Evolutionary conservation across 2,329 filamentous ascomycete species (phyloP).

Genomic region (Epichloe bromicola): DNA sequence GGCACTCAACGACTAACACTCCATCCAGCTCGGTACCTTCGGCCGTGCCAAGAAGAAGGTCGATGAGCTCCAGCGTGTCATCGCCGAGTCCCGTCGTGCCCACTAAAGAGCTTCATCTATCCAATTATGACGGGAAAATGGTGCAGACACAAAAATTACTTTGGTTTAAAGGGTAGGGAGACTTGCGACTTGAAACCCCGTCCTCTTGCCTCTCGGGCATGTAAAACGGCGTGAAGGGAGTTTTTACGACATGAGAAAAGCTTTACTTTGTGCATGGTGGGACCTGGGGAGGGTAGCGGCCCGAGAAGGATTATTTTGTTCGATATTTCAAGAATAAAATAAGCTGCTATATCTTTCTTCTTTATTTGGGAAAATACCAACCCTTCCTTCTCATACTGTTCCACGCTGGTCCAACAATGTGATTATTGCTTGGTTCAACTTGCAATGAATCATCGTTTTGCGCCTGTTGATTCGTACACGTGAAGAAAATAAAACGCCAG

Average conservation of each 20-base stretch:
- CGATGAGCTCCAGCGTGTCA: constrained; percentile 95
- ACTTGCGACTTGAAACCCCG: background rate
- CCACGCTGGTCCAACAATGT: too few species aligned
- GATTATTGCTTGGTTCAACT: too few species aligned
- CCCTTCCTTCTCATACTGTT: background rate
- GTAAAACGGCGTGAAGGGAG: constrained; percentile 1
- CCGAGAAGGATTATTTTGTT: constrained; percentile 3
- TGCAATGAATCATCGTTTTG: background rate
- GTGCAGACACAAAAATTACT: background rate
- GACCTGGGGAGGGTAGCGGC: background rate
- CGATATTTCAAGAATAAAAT: background rate
- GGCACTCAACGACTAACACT: constrained; percentile 12
- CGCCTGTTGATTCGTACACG: background rate
- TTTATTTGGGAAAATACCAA: background rate
- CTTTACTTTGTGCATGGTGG: background rate
- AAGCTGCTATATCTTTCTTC: background rate
- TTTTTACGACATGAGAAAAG: background rate
- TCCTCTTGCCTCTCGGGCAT: background rate
- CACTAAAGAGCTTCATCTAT: constrained; percentile 33
- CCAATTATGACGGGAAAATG: background rate
- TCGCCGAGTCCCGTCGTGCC: constrained; percentile 76
- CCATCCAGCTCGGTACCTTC: constrained; percentile 80
- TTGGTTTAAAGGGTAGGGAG: background rate
- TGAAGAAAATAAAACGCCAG: background rate
- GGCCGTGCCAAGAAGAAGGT: constrained; percentile 99